Evolutionary conservation across 2,329 filamentous ascomycete species (phyloP).

Genomic region (Fusarium nematophilum): DNA sequence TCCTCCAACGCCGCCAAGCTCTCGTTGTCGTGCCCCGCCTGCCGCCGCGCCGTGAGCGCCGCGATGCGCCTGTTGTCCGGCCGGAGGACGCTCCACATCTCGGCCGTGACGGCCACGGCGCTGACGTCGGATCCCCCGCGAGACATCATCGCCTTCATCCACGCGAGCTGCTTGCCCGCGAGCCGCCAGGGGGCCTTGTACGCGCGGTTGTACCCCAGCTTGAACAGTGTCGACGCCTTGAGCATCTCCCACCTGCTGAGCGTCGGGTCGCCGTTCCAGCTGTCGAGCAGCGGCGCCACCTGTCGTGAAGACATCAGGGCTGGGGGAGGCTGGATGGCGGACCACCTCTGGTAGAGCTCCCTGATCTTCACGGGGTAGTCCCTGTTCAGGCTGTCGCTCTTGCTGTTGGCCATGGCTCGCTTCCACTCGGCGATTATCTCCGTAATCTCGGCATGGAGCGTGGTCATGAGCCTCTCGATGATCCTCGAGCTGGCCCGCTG

Average conservation of each 20-base stretch:
- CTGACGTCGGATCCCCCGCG: constrained; percentile 25
- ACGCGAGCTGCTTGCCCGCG: constrained; percentile 60
- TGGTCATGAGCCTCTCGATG: constrained; percentile 46
- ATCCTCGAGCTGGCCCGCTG: constrained; percentile 42
- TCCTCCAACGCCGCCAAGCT: constrained; percentile 42
- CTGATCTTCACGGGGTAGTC: constrained; percentile 46
- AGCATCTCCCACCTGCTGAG: constrained; percentile 60
- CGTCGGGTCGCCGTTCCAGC: constrained; percentile 33
- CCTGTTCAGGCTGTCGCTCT: constrained; percentile 45
- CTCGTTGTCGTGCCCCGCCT: constrained; percentile 35
- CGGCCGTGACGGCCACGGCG: constrained; percentile 49
- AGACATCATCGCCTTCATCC: constrained; percentile 55
- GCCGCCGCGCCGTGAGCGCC: constrained; percentile 29
- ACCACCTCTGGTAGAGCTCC: constrained; percentile 55
- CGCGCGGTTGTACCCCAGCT: constrained; percentile 44
- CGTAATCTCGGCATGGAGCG: constrained; percentile 50
- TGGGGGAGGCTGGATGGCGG: constrained; percentile 52
- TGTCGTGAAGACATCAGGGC: constrained; percentile 39
- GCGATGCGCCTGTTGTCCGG: constrained; percentile 50
- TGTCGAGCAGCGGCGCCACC: constrained; percentile 44
- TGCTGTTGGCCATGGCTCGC: background rate
- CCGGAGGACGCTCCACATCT: constrained; percentile 50
- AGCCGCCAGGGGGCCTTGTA: constrained; percentile 59
- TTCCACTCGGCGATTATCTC: constrained; percentile 51
- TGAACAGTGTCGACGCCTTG: constrained; percentile 63